phyloP scores from a whole-genome alignment of 495 filamentous ascomycete genomes.

The Pseudoneurospora amorphoporcata region DNA sequence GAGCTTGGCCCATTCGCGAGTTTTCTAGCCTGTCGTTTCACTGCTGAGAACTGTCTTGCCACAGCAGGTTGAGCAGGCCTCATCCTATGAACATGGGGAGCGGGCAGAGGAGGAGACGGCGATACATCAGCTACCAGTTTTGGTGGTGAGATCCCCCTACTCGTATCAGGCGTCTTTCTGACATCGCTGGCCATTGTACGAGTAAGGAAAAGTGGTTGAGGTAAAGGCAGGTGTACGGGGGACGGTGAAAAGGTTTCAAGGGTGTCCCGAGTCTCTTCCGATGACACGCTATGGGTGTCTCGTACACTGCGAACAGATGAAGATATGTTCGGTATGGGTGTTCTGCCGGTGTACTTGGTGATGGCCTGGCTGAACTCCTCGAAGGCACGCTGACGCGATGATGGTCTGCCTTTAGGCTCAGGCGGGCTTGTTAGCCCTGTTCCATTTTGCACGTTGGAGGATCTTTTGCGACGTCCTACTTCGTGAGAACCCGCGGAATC shows the following conservation, averaged over 20 bases:
- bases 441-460: background rate
- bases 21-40: constrained; percentile 4
- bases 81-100: background rate
- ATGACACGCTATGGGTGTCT: background rate
- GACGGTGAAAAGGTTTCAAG: background rate
- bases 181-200: background rate
- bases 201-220: background rate
- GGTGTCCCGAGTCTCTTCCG: background rate
- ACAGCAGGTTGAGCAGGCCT: background rate
- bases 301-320: background rate
- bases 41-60: constrained; percentile 1
- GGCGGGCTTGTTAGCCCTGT: background rate
- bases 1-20: constrained; percentile 2
- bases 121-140: background rate
- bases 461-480: background rate
- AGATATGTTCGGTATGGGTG: background rate
- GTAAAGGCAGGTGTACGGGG: background rate
- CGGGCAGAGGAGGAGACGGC: background rate
- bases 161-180: background rate
- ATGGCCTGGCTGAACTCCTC: background rate
- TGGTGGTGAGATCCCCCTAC: background rate
- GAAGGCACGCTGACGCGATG: background rate
- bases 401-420: background rate
- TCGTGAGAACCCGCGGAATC: background rate
- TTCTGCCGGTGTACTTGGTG: background rate